Conservation (phyloP, 495 filamentous ascomycete species). For the Clavariopsis aquatica region DNA sequence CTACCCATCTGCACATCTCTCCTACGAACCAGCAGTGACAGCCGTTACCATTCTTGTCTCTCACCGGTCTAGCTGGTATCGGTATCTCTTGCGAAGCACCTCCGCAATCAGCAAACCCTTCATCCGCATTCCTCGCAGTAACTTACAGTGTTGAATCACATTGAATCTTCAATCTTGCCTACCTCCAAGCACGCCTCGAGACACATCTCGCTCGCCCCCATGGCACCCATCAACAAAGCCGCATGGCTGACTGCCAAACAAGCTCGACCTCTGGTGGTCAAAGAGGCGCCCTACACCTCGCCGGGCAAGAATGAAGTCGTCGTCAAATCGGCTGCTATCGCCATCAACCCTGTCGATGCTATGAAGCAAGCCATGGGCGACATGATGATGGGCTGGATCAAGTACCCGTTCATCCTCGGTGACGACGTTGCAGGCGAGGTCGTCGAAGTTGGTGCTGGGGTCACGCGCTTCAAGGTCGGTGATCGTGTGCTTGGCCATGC, state of each 20-base stretch:
- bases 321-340: constrained; percentile 45
- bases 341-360: constrained; percentile 52
- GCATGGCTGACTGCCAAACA: constrained; percentile 9
- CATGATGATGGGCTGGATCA: constrained; percentile 35
- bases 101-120: neutral
- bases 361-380: constrained; percentile 44
- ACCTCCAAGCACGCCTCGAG: neutral
- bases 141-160: no score
- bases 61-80: neutral
- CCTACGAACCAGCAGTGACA: neutral
- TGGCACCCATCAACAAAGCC: constrained; percentile 14
- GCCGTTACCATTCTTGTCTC: neutral
- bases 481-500: constrained; percentile 47
- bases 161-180: no score
- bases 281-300: constrained; percentile 36
- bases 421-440: constrained; percentile 23
- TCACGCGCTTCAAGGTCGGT: constrained; percentile 48
- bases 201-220: neutral
- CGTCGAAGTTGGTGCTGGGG: neutral
- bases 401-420: constrained; percentile 49
- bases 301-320: constrained; percentile 45
- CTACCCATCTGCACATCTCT: neutral
- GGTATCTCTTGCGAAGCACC: neutral
- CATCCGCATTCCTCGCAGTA: neutral
- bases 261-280: constrained; percentile 40